Evolutionary conservation across 2,329 filamentous ascomycete genomes (phyloP), one percentile per base, ranked within the genome.

Genomic region (Achaetomium macrosporum): DNA sequence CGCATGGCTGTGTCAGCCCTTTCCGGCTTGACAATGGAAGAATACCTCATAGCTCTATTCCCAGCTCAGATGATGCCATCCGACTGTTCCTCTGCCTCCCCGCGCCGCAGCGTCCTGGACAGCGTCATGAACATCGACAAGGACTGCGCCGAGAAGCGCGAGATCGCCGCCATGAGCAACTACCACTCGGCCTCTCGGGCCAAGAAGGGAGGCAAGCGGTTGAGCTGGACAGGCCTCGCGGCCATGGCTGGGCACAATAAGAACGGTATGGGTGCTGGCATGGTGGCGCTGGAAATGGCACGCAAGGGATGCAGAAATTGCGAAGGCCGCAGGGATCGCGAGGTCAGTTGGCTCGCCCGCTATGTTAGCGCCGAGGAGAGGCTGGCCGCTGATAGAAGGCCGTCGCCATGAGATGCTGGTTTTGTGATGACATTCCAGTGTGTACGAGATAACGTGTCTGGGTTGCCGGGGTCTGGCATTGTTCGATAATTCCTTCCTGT

Each of bases 201-300:
- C 41, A 57, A 55, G 29, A 64, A 63, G 46, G 61, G 61, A 50
- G 58, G 51, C 33, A 68, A 67, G 57, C 64, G 70, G 9, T 63
- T 69, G 13, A 73, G 71, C 61, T 73, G 71, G 71, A 73, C 71
- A 0, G 69, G 66, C 0, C 65, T 73, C 6, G 70, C 69, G 0
- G 65, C 67, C 25, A 66, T 67, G 3, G 66, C 64, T 2, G 57
- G 51, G 11, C 56, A 59, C 36, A 25, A 25, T 7, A 56, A 47
- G 50, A 65, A 64, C 16, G 63, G 66, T 19, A 63, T 65, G 45
- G 67, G 63, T 44, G 64, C 66, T 10, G 68, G 68, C 0, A 63
- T 70, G 20, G 59, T 65, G 12, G 68, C 67, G 1, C 63, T 70
- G 5, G 67, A 69, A 60, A 63, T 65, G 53, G 64, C 62, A n/a